Base-by-base conservation (phyloP, 1,284 basidiomycete species). In the Golubevia pallescens region DNA sequence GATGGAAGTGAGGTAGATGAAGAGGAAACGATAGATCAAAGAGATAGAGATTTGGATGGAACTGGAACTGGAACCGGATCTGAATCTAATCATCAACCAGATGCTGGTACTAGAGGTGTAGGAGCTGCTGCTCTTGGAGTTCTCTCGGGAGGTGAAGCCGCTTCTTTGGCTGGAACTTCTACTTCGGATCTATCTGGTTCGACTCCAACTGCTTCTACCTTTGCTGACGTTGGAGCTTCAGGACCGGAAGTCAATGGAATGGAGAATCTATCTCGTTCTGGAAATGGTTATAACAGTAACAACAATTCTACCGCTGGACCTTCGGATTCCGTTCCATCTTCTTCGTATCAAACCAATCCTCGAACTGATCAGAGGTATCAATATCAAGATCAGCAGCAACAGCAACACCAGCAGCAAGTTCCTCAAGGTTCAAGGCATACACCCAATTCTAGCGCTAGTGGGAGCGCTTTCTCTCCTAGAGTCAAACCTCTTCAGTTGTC, bases 1-100 rank as follows among this genome's bases (percentile, higher is more conserved):
- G 76, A 78, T 21, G 65, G 65, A 57, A 75, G 70, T 59, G 73
- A 74, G 1, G 67, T 68, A 3, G 74, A 72, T 1, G 71, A 68
- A 16, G 42, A 48, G 42, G 42, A 48, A 48, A 16, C 13, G 16
- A 48, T 10, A 48, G 42, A 48, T 48, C 42, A 10, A 13, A 48
- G 42, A 48, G 42, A 48, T 48, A 16, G 16, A 10, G 16, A 48
- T 48, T 16, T 48, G 16, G 42, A 48, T 13, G 42, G 42, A 10
- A 28, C 28, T 28, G 28, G 28, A 28, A 28, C 28, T 28, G 28
- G 28, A 28, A 28, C 28, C 28, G 28, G 28, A 28, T 28, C 28
- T 28, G 28, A 28, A 28, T 28, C 28, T 28, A 13, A 48, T 16
- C 8, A 16, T 48, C 42, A 48, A 13, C 42, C 42, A 48, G 42